Evolutionary conservation across 352 stramenopile genomes (phyloP), one percentile per base, ranked within the genome.

Genomic region (Globisporangium paddicum): DNA sequence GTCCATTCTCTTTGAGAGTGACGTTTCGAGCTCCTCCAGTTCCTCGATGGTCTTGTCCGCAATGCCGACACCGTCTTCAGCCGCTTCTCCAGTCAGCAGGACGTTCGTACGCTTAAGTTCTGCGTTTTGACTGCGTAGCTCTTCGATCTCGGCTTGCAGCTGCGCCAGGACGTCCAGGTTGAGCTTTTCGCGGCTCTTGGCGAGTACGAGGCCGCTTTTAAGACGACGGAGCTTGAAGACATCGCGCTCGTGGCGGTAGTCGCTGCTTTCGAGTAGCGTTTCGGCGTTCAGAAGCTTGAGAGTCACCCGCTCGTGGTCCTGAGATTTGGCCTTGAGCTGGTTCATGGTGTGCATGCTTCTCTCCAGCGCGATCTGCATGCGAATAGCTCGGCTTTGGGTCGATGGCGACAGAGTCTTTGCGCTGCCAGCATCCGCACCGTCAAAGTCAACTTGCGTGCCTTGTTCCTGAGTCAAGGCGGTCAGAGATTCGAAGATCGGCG

Each of bases 11-110:
- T 42, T 48, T 23, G 57, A 32, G 11, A 87, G 50, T 18, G 65
- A 62, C 9, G 35, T 52, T 53, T 86, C 75, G 2, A 87, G 53
- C 34, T 63, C 60, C 60, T 87, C 77, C 28, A 87, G 62, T 2
- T 83, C 68, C 6, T 72, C 61, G 30, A 83, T 53, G 10, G 47
- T 70, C 28, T 71, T 53, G 1, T 66, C 50, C 2, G 62, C 57
- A 13, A 88, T 53, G 16, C 55, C 26, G n/a, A 63, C 23, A 3
- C 28, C 28, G 16, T 62, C 51, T 1, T 73, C 47, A 25, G 62
- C 28, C 13, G 63, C 41, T 2, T 68, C 52, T n/a, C 66, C 65
- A 28, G 50, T 55, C 13, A 79, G 26, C 30, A 64, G 26, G 2
- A 55, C 55, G 32, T 68, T 69, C 35, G 60, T 51, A 23, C 51